Base-by-base conservation (phyloP, 1,284 basidiomycete species). In the Sporisorium scitamineum region DNA sequence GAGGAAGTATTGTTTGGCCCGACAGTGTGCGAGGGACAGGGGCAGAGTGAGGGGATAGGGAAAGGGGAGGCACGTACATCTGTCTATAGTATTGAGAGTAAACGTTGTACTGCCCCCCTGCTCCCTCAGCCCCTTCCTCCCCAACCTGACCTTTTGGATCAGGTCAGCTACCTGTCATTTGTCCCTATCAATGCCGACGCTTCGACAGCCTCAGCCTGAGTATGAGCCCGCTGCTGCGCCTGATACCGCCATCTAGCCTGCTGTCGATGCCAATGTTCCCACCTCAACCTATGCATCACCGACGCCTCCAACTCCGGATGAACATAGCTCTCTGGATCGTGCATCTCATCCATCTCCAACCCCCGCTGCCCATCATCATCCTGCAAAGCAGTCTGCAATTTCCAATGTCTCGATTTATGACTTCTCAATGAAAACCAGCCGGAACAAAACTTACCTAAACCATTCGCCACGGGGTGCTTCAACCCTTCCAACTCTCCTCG, bases 401-500 rank as follows among this genome's bases (percentile, higher is more conserved):
- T 26, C 55, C 54, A 72, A n/a, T 54, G 41, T 16, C 58, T 50
- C 22, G 44, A 57, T 26, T 29, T 50, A 13, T 26, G 45, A 59
- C 55, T 50, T 18, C 14, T 13, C 13, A 44, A 16, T 39, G n/a
- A 47, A n/a, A 31, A 7, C 16, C 41, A 39, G 6, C 29, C 20
- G 8, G 16, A 3, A 44, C 26, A 55, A 37, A 34, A 66, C 62
- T 64, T 60, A 67, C 57, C 61, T 20, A 64, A 29, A 11, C 54
- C 56, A 37, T 44, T 55, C 10, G 60, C 53, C 13, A 64, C 62
- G 26, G 44, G 56, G 37, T 90, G 97, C 67, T 88, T 90, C 29
- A 97, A 86, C 0, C 96, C 96, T 47, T 90, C 90, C n/a, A n/a
- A 0, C 93, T 94, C 3, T 20, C 60, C 3, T 70, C 73, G n/a